A percentile compares a stretch with the other conserved stretches of the same genome.
These are phyloP conservation scores for Exophiala viscosa DNA, from an alignment of 2,329 filamentous ascomycete species.

Conservation along the genomic window DNA sequence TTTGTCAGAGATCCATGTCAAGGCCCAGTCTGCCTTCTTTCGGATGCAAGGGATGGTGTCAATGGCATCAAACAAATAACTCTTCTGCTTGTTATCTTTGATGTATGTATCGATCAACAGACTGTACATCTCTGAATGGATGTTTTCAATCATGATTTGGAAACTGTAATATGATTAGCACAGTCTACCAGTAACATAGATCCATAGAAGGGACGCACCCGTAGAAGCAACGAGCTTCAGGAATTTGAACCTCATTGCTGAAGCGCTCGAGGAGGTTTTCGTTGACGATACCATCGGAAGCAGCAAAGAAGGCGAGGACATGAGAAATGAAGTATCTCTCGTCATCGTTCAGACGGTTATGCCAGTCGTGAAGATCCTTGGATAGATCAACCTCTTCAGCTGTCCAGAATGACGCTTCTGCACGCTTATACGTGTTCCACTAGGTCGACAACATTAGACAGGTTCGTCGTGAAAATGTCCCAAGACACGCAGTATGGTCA, in stretches of 20 bases:
- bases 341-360: slow-evolving; percentile 93
- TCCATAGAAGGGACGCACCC: slow-evolving; percentile 35
- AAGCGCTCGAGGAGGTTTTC: slow-evolving; percentile 99
- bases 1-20: slow-evolving; percentile 90
- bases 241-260: slow-evolving; percentile 92
- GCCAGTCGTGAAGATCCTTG: slow-evolving; percentile 99
- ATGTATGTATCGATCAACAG: slow-evolving; percentile 94
- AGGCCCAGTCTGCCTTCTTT: slow-evolving; percentile 98
- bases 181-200: background rate
- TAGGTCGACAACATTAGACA: slow-evolving; percentile 51
- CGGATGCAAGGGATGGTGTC: slow-evolving; percentile 98
- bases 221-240: slow-evolving; percentile 98
- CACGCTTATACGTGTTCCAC: slow-evolving; percentile 99
- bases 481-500: slow-evolving; percentile 8
- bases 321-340: slow-evolving; percentile 98
- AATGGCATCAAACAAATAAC: slow-evolving; percentile 96
- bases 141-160: slow-evolving; percentile 93
- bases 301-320: slow-evolving; percentile 97
- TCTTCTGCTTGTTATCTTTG: slow-evolving; percentile 58
- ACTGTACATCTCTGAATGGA: slow-evolving; percentile 99
- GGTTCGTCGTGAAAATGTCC: slow-evolving; percentile 45
- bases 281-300: slow-evolving; percentile 98
- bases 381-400: slow-evolving; percentile 98
- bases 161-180: slow-evolving; percentile 53
- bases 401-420: slow-evolving; percentile 99